Percentiles rank a stretch among this genome's conserved stretches.
Evolutionary conservation across 1,139 yeast genomes (phyloP).

Genomic region (Hemisphaericaspora xylofermentans): DNA sequence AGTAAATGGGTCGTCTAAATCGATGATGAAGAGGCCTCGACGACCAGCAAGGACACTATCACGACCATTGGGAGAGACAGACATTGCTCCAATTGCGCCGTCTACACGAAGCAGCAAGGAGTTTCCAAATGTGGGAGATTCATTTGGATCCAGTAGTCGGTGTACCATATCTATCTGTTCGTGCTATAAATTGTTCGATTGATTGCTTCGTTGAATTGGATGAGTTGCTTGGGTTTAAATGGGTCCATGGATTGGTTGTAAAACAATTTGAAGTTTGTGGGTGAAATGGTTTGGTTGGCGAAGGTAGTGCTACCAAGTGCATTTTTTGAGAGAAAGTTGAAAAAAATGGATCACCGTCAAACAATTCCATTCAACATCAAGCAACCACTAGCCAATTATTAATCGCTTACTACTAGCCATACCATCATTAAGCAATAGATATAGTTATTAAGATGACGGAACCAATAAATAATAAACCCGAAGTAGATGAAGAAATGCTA

Average conservation of each 20-base stretch:
- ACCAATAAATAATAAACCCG: slow-evolving; percentile 2
- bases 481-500: slow-evolving; percentile 13
- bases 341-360: no score
- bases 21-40: slow-evolving; percentile 84
- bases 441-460: background rate
- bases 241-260: background rate
- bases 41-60: slow-evolving; percentile 93
- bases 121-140: slow-evolving; percentile 67
- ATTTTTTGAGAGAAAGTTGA: no score
- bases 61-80: slow-evolving; percentile 87
- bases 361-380: no score
- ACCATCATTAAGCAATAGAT: background rate
- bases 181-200: background rate
- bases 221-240: background rate
- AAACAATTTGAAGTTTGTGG: no score
- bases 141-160: slow-evolving; percentile 23
- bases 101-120: slow-evolving; percentile 83
- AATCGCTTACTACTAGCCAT: background rate
- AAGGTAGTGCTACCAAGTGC: no score
- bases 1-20: slow-evolving; percentile 90
- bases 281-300: no score
- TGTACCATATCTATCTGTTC: slow-evolving; percentile 7
- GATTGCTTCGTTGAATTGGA: background rate
- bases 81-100: slow-evolving; percentile 91
- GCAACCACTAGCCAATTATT: no score